These are phyloP conservation scores for Lodderomyces oxycetoniae DNA, from an alignment of 1,139 yeast species.

Conservation along the genomic window DNA sequence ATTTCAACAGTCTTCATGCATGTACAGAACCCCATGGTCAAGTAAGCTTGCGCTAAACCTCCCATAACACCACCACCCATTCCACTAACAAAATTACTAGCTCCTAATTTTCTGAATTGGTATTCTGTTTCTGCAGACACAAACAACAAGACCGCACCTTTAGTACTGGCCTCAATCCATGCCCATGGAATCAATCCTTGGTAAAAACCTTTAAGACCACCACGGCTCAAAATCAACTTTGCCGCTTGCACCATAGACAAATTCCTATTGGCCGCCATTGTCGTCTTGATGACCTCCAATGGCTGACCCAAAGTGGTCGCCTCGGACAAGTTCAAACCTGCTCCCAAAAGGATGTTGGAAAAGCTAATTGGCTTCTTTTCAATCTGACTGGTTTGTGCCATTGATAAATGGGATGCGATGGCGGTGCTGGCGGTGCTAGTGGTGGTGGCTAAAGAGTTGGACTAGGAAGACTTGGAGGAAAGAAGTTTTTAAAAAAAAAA, in stretches of 20 bases:
- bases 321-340: conserved; percentile 87
- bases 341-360: conserved; percentile 88
- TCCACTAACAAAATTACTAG: conserved; percentile 74
- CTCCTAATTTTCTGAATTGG: conserved; percentile 59
- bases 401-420: not conserved
- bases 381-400: conserved; percentile 19
- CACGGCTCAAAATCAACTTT: conserved; percentile 82
- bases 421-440: too few relatives aligned
- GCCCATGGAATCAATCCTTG: conserved; percentile 99
- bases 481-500: not conserved
- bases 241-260: conserved; percentile 65
- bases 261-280: conserved; percentile 94
- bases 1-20: conserved; percentile 98
- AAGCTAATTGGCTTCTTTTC: conserved; percentile 85
- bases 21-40: conserved; percentile 96
- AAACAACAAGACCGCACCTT: conserved; percentile 94
- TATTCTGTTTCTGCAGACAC: conserved; percentile 93
- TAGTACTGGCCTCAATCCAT: conserved; percentile 98
- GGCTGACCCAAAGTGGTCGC: conserved; percentile 97
- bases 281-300: conserved; percentile 89
- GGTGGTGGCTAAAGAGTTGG: too few relatives aligned
- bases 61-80: conserved; percentile 94
- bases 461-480: conserved; percentile 2
- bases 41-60: conserved; percentile 93
- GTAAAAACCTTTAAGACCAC: conserved; percentile 87